A percentile compares a stretch with the other conserved stretches of the same genome.
These are phyloP conservation scores for Tricholoma furcatifolium DNA, from an alignment of 768 basidiomycete genomes.

Conservation along the genomic window DNA sequence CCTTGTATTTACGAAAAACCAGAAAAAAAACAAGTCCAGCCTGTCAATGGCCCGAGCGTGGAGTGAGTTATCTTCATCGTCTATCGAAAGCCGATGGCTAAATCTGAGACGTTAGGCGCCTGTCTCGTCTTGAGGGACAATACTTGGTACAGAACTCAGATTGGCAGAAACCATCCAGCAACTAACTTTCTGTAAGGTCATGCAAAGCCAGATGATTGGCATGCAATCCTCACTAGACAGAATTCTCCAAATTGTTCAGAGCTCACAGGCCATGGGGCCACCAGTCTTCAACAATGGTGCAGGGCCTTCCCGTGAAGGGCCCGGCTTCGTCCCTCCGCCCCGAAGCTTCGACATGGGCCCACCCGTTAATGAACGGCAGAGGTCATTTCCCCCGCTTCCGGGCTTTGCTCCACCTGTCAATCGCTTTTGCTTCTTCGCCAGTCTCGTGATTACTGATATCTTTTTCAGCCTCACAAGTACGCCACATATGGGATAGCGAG, in stretches of 20 bases:
- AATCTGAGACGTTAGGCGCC: constrained; percentile 47
- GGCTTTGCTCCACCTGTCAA: constrained; percentile 89
- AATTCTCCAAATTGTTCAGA: constrained; percentile 68
- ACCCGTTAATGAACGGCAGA: constrained; percentile 30
- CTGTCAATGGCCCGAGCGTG: constrained; percentile 60
- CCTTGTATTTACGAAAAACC: constrained; percentile 89
- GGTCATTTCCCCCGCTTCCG: constrained; percentile 79
- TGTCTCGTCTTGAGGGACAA: constrained; percentile 83
- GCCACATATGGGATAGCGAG: constrained; percentile 88
- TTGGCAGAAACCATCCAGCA: background rate
- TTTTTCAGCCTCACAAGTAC: constrained; percentile 77
- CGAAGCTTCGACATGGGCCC: constrained; percentile 38
- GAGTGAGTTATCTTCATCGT: constrained; percentile 51
- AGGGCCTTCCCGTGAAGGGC: constrained; percentile 28
- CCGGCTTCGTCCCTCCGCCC: constrained; percentile 32
- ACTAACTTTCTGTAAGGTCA: constrained; percentile 48
- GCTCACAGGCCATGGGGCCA: constrained; percentile 35
- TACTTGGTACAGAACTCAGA: constrained; percentile 56
- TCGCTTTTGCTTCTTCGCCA: constrained; percentile 11
- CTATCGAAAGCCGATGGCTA: constrained; percentile 4
- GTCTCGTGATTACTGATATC: constrained; percentile 9
- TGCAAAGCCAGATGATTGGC: constrained; percentile 94
- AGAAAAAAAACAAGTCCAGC: constrained; percentile 75
- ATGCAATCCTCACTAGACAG: constrained; percentile 89
- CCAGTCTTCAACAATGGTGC: constrained; percentile 32